Percentiles rank a stretch among this genome's conserved stretches.
These are phyloP conservation scores for Trametes cinnabarina DNA, from an alignment of 768 basidiomycete species.

Conservation along the genomic window DNA sequence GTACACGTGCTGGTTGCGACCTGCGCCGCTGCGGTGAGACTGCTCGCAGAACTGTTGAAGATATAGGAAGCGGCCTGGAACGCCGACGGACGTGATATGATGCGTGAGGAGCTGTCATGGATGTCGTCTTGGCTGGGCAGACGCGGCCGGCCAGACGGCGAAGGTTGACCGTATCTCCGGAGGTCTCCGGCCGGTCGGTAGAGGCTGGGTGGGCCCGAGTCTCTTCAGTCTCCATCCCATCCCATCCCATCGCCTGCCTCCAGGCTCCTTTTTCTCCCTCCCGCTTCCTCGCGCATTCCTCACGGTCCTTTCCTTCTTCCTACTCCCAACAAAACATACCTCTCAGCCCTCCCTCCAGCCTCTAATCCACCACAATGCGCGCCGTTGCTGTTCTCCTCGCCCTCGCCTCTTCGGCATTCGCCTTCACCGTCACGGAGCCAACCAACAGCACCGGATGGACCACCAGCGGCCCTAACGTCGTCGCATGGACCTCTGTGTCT, in stretches of 20 bases:
- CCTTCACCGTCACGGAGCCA: slow-evolving; percentile 62
- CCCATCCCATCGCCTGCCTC: slow-evolving; percentile 1
- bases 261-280: not conserved
- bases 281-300: slow-evolving; percentile 3
- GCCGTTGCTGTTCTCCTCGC: slow-evolving; percentile 41
- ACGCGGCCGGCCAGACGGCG: slow-evolving; percentile 7
- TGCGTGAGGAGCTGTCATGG: slow-evolving; percentile 2
- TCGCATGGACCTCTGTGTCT: slow-evolving; percentile 62
- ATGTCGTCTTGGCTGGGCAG: not conserved
- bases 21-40: too few relatives aligned
- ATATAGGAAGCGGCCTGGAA: too few relatives aligned
- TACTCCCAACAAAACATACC: slow-evolving; percentile 8
- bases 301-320: slow-evolving; percentile 18
- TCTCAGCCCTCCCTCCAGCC: not conserved
- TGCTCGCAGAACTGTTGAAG: too few relatives aligned
- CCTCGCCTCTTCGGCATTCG: slow-evolving; percentile 53
- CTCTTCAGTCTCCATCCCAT: slow-evolving; percentile 1
- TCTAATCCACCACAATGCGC: slow-evolving; percentile 39
- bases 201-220: slow-evolving; percentile 1
- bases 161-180: not conserved
- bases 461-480: slow-evolving; percentile 47
- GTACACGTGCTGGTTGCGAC: too few relatives aligned
- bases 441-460: slow-evolving; percentile 51
- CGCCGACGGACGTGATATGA: not conserved
- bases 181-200: slow-evolving; percentile 6